Evolutionary conservation across 2,329 filamentous ascomycete species (phyloP), one percentile per base, ranked within the genome.

Genomic region (Penicillium sp.): DNA sequence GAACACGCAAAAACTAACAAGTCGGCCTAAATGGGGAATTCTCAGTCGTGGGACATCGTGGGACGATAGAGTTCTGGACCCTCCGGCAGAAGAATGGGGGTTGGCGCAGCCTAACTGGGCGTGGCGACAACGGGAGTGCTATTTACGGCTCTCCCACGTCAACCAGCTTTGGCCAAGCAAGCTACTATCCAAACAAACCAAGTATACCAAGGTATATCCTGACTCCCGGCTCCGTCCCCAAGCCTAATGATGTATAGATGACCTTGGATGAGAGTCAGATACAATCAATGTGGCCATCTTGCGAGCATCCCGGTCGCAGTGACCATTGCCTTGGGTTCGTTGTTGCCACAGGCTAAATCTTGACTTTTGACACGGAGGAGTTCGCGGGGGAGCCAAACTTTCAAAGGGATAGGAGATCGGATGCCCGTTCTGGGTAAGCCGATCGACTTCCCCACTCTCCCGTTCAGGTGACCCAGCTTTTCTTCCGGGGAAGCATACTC

Each of bases 351-450:
- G 13, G 30, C 22, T 19, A 26, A 45, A 45, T 52, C 40, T 48
- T 25, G 22, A 48, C 45, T 28, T 48, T 48, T 28, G 45, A 48
- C 45, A 28, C 45, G 45, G n/a, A 25, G 30, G 19, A 51, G 19
- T 37, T 35, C 22, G 46, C n/a, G 37, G 38, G 37, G 52, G 35
- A 37, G 35, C 19, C 19, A 22, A 22, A 22, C 19, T 22, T 22
- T 22, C 33, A 26, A 28, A 38, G 28, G 48, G 19, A 49, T 22
- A 28, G 55, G 33, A 57, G 64, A 64, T 64, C 64, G 64, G 64
- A 60, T 65, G 49, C 42, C 64, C 57, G 7, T 6, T 60, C 63
- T 60, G 56, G 64, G 64, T 6, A 66, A 66, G 60, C 64, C 64
- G 64, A 62, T 62, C 45, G 56, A 52, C 42, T 25, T 51, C 59